phyloP scores from a whole-genome alignment of 2,329 filamentous ascomycete genomes.

The Aschersonia sp. region DNA sequence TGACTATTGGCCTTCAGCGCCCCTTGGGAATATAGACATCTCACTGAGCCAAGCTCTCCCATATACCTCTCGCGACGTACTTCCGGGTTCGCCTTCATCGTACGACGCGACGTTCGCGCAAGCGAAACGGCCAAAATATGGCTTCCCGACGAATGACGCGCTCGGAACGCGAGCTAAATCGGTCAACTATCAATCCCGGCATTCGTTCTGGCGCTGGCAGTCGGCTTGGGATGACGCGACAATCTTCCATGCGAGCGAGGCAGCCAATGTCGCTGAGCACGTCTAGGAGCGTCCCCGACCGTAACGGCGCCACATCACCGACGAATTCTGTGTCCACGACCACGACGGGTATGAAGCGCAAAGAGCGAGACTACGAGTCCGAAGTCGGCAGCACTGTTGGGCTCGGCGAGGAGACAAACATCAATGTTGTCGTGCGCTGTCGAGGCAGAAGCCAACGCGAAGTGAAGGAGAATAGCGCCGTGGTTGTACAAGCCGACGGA shows the following conservation, averaged over 20 bases:
- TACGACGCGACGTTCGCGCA: background rate
- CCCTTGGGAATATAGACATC: background rate
- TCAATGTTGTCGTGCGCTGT: conserved; percentile 92
- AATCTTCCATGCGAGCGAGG: conserved; percentile 1
- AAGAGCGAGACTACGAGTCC: conserved; percentile 70
- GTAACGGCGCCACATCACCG: conserved; percentile 30
- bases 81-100: background rate
- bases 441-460: conserved; percentile 86
- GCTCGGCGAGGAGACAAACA: conserved; percentile 69
- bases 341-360: conserved; percentile 52
- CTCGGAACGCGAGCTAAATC: conserved; percentile 5
- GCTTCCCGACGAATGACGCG: conserved; percentile 6
- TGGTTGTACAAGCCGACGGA: conserved; percentile 80
- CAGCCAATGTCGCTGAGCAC: conserved; percentile 1
- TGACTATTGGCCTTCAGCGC: background rate
- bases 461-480: conserved; percentile 84
- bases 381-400: conserved; percentile 20
- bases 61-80: background rate
- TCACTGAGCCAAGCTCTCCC: background rate
- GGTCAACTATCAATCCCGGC: conserved; percentile 2
- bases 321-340: conserved; percentile 44
- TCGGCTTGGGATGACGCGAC: conserved; percentile 1
- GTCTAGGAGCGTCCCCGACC: conserved; percentile 2
- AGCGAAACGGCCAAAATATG: conserved; percentile 1
- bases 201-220: conserved; percentile 1